Percentiles rank a stretch among this genome's conserved stretches.
Evolutionary conservation across 495 filamentous ascomycete species (phyloP).

Genomic region (Penicillium bialowiezense): DNA sequence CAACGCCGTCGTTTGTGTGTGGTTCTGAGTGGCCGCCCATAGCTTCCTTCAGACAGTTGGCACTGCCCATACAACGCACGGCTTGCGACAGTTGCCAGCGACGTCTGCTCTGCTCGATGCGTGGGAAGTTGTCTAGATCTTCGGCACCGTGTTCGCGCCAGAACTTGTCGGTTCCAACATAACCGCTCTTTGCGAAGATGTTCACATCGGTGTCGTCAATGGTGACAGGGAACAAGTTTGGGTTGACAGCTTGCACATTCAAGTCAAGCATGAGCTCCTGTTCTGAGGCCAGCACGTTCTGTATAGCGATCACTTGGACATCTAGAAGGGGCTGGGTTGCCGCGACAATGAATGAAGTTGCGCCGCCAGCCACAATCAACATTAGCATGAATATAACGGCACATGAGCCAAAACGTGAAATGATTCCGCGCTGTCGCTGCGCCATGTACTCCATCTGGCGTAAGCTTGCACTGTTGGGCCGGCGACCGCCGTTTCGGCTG

Average conservation of each 20-base stretch:
- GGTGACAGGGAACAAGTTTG: conserved; percentile 82
- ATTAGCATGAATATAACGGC: conserved; percentile 72
- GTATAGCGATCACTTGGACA: conserved; percentile 71
- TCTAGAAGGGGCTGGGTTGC: conserved; percentile 84
- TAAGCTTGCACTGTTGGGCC: conserved; percentile 55
- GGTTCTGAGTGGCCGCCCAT: conserved; percentile 6
- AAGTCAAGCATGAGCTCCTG: conserved; percentile 96
- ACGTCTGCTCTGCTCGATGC: conserved; percentile 34
- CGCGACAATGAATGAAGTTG: conserved; percentile 81
- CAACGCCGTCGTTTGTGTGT: conserved; percentile 42
- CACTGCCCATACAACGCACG: conserved; percentile 26
- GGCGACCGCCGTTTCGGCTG: conserved; percentile 55
- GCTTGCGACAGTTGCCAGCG: conserved; percentile 32
- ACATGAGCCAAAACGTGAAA: conserved; percentile 77
- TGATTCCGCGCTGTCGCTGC: conserved; percentile 59
- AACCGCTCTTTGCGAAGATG: conserved; percentile 88
- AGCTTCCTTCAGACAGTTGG: conserved; percentile 20
- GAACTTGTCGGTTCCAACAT: conserved; percentile 74
- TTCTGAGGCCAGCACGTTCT: conserved; percentile 87
- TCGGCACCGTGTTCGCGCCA: conserved; percentile 57
- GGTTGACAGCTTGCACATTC: conserved; percentile 83
- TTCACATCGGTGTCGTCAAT: conserved; percentile 83
- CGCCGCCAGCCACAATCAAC: conserved; percentile 71
- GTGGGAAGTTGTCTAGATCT: conserved; percentile 29
- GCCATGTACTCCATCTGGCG: conserved; percentile 76